phyloP scores from a whole-genome alignment of 176 grass and related monocot genomes.

The Elaeis guineensis region DNA sequence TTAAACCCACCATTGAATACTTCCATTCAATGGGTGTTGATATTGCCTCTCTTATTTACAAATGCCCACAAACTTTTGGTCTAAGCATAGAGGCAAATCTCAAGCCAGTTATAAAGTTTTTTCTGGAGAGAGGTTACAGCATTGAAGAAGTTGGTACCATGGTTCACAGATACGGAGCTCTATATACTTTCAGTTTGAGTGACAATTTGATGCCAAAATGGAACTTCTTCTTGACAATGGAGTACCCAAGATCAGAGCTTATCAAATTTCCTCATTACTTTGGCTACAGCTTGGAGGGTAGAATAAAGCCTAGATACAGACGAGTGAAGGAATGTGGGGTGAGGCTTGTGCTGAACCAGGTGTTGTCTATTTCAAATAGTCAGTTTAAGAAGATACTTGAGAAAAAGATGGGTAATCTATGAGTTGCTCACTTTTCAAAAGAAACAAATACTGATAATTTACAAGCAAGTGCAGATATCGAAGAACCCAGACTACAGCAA shows the following conservation, averaged over 20 bases:
- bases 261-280: constrained; percentile 96
- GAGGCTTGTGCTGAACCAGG: constrained; percentile 60
- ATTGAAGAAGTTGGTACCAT: constrained; percentile 66
- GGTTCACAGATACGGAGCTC: constrained; percentile 58
- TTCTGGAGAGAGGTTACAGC: constrained; percentile 49
- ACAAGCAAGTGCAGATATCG: too few species aligned
- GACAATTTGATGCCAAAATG: constrained; percentile 81
- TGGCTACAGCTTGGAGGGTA: constrained; percentile 54
- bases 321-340: constrained; percentile 48
- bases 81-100: constrained; percentile 74
- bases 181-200: constrained; percentile 82
- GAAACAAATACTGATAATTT: neutral
- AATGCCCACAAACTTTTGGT: constrained; percentile 77
- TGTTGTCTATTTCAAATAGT: constrained; percentile 49
- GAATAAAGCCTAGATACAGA: constrained; percentile 74
- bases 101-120: constrained; percentile 75
- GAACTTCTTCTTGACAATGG: constrained; percentile 71
- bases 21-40: constrained; percentile 65
- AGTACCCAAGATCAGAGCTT: constrained; percentile 66
- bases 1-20: constrained; percentile 72
- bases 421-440: neutral
- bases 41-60: constrained; percentile 61
- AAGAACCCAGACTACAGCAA: too few species aligned
- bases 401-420: constrained; percentile 32
- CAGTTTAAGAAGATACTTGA: constrained; percentile 57